phyloP scores from a whole-genome alignment of 2,329 filamentous ascomycete genomes.

The Botrytis hyacinthi region DNA sequence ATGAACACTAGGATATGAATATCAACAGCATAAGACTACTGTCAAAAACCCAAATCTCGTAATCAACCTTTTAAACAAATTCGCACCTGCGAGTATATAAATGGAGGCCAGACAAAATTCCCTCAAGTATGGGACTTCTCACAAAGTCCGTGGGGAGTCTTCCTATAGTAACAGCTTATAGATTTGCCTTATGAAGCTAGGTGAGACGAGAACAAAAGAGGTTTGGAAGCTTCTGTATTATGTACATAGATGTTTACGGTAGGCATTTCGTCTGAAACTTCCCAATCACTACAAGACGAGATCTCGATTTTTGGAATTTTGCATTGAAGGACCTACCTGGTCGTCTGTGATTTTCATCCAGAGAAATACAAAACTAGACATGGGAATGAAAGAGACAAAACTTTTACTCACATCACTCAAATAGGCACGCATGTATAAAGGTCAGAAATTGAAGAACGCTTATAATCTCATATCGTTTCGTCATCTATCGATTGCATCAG shows the following conservation, averaged over 20 bases:
- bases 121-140: not conserved
- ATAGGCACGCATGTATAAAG: not conserved
- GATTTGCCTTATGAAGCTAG: not conserved
- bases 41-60: not conserved
- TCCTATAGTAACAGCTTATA: not conserved
- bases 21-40: too few species aligned
- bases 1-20: not conserved
- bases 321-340: not conserved
- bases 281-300: not conserved
- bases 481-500: conserved; percentile 3
- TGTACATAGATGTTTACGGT: not conserved
- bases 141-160: not conserved
- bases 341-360: not conserved
- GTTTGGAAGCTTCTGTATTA: not conserved
- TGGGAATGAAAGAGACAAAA: not conserved
- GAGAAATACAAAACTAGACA: not conserved
- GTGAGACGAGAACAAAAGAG: not conserved
- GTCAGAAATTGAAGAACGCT: not conserved
- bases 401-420: not conserved
- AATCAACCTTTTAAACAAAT: not conserved
- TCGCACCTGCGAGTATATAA: not conserved
- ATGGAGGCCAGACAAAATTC: not conserved
- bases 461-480: conserved; percentile 8
- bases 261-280: not conserved
- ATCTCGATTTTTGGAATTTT: not conserved